phyloP scores from a whole-genome alignment of 2,329 filamentous ascomycete species.

The Penicillium capsulatum region DNA sequence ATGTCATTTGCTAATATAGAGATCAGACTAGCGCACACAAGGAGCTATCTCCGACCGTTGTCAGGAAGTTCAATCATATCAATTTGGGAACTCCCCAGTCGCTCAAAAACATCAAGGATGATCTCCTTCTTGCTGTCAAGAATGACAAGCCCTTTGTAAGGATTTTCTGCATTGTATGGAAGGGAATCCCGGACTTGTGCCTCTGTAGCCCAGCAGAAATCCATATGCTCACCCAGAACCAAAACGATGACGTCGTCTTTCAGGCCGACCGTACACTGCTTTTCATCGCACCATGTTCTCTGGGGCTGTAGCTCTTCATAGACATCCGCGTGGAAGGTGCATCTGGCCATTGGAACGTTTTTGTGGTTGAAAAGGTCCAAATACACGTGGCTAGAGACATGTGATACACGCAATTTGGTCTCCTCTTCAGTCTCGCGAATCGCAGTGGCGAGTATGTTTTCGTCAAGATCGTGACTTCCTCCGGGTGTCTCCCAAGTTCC shows the following conservation, averaged over 20 bases:
- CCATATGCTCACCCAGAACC: conserved; percentile 3
- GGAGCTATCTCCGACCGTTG: neutral
- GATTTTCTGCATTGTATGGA: conserved; percentile 3
- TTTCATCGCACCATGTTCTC: conserved; percentile 4
- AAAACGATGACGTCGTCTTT: conserved; percentile 1
- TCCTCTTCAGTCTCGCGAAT: conserved; percentile 6
- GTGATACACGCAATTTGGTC: conserved; percentile 2
- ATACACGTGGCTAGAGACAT: conserved; percentile 2
- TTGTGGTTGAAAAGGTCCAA: conserved; percentile 3
- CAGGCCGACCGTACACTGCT: conserved; percentile 2
- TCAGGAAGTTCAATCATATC: conserved; percentile 1
- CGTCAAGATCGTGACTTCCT: conserved; percentile 1
- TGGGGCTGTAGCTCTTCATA: conserved; percentile 2
- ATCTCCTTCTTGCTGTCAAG: conserved; percentile 5
- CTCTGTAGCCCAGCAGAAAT: conserved; percentile 6
- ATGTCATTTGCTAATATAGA: neutral
- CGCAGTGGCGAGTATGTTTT: conserved; percentile 1
- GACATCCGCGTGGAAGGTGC: conserved; percentile 3
- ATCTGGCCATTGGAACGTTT: conserved; percentile 4
- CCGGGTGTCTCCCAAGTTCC: conserved; percentile 1
- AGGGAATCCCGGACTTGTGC: conserved; percentile 4
- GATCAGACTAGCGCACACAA: neutral
- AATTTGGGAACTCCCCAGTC: conserved; percentile 1
- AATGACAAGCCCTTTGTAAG: conserved; percentile 6
- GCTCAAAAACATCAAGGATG: conserved; percentile 4